Conservation (phyloP, 108 stramenopile species). For the Cyclotella choctawhatcheeana region DNA sequence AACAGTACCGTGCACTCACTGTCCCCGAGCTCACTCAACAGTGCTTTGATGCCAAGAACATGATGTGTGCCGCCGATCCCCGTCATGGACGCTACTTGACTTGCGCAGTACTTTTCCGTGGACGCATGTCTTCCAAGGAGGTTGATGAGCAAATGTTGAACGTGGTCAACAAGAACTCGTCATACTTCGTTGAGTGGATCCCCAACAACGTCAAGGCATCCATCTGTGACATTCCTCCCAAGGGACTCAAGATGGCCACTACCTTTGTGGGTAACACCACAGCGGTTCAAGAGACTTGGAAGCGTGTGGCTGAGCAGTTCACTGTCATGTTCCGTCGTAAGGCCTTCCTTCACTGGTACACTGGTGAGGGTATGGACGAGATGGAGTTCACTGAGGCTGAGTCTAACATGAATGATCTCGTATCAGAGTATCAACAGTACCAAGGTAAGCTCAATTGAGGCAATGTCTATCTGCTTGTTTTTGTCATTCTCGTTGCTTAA, state of each 20-base stretch:
- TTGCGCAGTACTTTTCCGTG: conserved; percentile 75
- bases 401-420: conserved; percentile 84
- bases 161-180: conserved; percentile 89
- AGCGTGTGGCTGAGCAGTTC: conserved; percentile 85
- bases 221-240: conserved; percentile 87
- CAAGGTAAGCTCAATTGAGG: too few species aligned
- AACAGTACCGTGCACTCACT: conserved; percentile 73
- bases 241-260: conserved; percentile 73
- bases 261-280: conserved; percentile 82
- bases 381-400: conserved; percentile 91
- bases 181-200: conserved; percentile 92
- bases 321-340: conserved; percentile 91
- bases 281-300: conserved; percentile 82
- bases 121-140: conserved; percentile 72
- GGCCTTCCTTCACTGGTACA: conserved; percentile 91
- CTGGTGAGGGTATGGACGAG: conserved; percentile 85
- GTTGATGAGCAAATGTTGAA: conserved; percentile 88
- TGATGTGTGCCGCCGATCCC: conserved; percentile 84
- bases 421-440: conserved; percentile 91
- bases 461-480: too few species aligned
- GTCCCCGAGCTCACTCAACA: conserved; percentile 82
- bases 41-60: conserved; percentile 81
- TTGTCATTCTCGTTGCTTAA: too few species aligned
- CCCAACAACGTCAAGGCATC: conserved; percentile 92
- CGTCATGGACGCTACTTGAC: conserved; percentile 80